Evolutionary conservation across 192 early-diverging fungal genomes (phyloP), one percentile per base, ranked within the genome.

Genomic region (Entrophospora sp.): DNA sequence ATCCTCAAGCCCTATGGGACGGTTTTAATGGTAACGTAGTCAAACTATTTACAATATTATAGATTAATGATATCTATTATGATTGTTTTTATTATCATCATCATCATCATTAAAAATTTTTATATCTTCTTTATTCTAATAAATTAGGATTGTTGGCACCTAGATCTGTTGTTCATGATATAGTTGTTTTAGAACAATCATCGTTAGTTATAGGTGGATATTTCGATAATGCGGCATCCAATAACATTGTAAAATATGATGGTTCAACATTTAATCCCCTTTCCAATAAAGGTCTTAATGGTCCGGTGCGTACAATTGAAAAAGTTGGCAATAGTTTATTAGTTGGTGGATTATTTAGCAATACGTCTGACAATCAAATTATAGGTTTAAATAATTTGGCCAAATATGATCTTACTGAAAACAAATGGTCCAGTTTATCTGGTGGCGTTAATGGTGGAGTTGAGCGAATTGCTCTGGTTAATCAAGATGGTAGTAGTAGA

Each of bases 191-290:
- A 10, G 61, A 70, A 27, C 69, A 62, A 74, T 56, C 43, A 45
- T 16, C 73, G 30, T 61, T 87, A 35, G 74, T 76, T 52, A 75
- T 91, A 24, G 87, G 84, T 37, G 89, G 89, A 16, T 69, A 71
- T 8, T 91, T 91, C 55, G 59, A 69, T 20, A 69, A 71, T 51
- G 35, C 52, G 0, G 72, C 67, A 5, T 85, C 77, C 53, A 65
- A 57, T 35, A 88, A 87, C 64, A 74, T 91, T 62, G 85, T 82
- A 2, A 62, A 69, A 51, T 88, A 85, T 71, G 70, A 80, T 67
- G 75, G 71, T 0, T 52, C 12, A 5, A 31, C 44, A 10, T 67
- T 73, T 42, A 43, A 52, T 13, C 44, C 67, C 12, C 20, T 77
- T 13, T 46, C 61, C 14, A 61, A 66, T 16, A 69, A 64, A 30